A percentile compares a stretch with the other conserved stretches of the same genome.
These are phyloP conservation scores for Straminergon stramineum DNA, from an alignment of 225 moss, liverwort and hornwort genomes.

Conservation along the genomic window DNA sequence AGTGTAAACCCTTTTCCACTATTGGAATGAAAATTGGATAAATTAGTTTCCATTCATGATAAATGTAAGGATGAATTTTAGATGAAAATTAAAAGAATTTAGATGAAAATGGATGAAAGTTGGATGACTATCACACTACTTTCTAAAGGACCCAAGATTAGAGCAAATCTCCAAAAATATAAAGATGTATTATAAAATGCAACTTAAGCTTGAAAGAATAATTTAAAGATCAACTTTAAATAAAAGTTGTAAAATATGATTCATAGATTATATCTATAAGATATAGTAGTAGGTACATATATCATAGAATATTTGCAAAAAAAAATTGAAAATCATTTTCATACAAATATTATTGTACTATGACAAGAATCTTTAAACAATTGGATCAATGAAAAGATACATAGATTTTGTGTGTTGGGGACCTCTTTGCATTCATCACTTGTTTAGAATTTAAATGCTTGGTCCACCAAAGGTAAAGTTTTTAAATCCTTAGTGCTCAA, in stretches of 20 bases:
- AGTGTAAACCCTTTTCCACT: not conserved
- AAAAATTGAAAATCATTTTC: not conserved
- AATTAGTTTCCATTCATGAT: not conserved
- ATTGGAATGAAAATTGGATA: not conserved
- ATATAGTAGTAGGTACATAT: not conserved
- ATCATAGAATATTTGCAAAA: not conserved
- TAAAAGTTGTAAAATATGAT: not conserved
- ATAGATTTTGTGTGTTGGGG: accelerated
- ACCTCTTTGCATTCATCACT: accelerated
- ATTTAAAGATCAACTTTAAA: not conserved
- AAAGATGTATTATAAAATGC: not conserved
- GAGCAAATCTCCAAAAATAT: not conserved
- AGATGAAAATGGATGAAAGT: not conserved
- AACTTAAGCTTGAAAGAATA: too few species aligned
- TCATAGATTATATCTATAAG: not conserved
- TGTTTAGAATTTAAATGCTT: not conserved
- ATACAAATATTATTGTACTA: not conserved
- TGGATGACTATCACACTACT: not conserved
- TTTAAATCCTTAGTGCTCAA: not conserved
- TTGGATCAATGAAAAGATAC: not conserved
- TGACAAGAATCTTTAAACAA: too few species aligned
- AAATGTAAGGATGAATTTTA: not conserved
- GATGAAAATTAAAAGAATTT: not conserved
- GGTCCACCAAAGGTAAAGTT: not conserved
- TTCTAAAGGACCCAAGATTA: accelerated